phyloP scores from a whole-genome alignment of 1,284 basidiomycete genomes.

The Ustilago xerochloae region DNA sequence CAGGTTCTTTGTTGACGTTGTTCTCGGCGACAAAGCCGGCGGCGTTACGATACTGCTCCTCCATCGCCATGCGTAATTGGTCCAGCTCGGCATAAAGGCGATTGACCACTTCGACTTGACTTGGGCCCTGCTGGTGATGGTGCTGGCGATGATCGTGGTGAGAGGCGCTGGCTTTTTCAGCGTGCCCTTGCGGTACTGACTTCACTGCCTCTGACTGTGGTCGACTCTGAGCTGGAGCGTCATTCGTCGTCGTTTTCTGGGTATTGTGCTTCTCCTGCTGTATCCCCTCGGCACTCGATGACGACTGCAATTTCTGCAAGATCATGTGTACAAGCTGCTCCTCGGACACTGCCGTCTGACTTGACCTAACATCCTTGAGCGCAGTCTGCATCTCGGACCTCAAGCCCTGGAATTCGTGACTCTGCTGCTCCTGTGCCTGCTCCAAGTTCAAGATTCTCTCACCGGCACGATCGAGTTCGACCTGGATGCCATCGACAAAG shows the following conservation, averaged over 20 bases:
- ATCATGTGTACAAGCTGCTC: constrained; percentile 33
- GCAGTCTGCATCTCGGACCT: constrained; percentile 40
- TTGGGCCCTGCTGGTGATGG: no score
- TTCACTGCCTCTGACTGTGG: not conserved
- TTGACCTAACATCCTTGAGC: constrained; percentile 28
- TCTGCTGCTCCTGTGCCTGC: constrained; percentile 46
- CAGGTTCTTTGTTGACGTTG: not conserved
- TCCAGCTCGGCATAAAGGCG: constrained; percentile 48
- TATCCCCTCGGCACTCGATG: not conserved
- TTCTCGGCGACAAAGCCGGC: not conserved
- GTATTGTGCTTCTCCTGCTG: constrained; percentile 7
- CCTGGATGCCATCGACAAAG: constrained; percentile 52
- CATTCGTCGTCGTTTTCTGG: no score
- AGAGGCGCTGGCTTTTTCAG: not conserved
- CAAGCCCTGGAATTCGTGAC: constrained; percentile 43
- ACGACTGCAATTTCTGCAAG: constrained; percentile 18
- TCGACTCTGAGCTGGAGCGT: not conserved
- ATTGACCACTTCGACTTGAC: constrained; percentile 41
- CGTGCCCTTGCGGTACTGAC: not conserved
- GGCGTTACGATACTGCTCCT: constrained; percentile 37
- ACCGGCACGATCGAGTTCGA: constrained; percentile 47
- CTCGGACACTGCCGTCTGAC: constrained; percentile 6
- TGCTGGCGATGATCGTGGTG: no score
- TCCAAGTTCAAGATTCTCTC: constrained; percentile 51
- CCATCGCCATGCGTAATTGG: constrained; percentile 36